Base-by-base conservation (phyloP, 192 early-diverging fungal genomes). In the Ramicandelaber brevisporus region DNA sequence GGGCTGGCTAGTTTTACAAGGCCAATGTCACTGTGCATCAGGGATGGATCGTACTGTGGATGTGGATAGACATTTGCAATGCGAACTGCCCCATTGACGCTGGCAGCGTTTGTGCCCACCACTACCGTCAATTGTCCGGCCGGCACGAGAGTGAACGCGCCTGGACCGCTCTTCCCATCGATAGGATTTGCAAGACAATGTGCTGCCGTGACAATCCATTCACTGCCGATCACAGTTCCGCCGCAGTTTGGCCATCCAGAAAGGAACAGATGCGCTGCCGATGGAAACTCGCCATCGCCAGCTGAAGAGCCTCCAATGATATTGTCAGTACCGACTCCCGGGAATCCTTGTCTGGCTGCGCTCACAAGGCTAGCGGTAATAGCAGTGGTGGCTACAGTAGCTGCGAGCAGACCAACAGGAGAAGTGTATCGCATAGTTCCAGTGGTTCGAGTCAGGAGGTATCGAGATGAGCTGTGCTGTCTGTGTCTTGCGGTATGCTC, bases 21-120 rank as follows among this genome's bases (percentile, higher is more conserved):
- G 24, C 49, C 55, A 35, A 57, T 57, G 19, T 57, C 55, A 43
- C 52, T 24, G 43, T 48, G 44, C 41, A 57, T 5, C 37, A 37
- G 1, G 44, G 44, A 9, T 25, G 8, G 8, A 31, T 53, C 50
- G 31, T 43, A 53, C 6, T 27, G 44, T 14, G 50, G 29, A 20
- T 44, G 41, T 8, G 48, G 38, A 21, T 27, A 32, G 26, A 54
- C 44, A 10, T 42, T 38, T 14, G 40, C 46, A n/a, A 54, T 40
- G 3, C 31, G 31, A 9, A 44, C 42, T 10, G 32, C 41, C 28
- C 30, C 30, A 12, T 8, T 14, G 8, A 48, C 19, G 1, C 29
- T 31, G 6, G 40, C 46, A 14, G 38, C 21, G 26, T 38, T 44
- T 1, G 38, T 33, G 6, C 52, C 52, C n/a, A 44, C 47, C 12